These are phyloP conservation scores for Ophidiomyces ophidiicola DNA, from an alignment of 2,329 filamentous ascomycete species.

Conservation along the genomic window DNA sequence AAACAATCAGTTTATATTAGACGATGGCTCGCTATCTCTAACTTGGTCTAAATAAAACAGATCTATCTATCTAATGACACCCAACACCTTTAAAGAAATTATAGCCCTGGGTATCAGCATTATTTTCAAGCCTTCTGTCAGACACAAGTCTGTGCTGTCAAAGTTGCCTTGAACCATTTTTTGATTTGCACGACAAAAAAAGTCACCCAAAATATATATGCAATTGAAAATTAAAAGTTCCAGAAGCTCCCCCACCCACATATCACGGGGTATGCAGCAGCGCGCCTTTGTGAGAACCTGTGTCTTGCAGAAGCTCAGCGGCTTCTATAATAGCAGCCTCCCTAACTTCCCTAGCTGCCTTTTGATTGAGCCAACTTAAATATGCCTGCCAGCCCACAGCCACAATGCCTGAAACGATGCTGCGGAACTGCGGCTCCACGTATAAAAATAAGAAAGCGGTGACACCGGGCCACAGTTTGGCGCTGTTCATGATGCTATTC, in stretches of 20 bases:
- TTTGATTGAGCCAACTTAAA: conserved; percentile 64
- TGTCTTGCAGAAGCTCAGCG: conserved; percentile 10
- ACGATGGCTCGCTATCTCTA: no score
- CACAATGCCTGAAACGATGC: conserved; percentile 64
- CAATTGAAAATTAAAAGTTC: not conserved
- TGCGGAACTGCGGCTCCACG: conserved; percentile 64
- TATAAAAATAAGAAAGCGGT: conserved; percentile 83
- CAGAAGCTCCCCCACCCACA: not conserved
- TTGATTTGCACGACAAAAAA: conserved; percentile 4
- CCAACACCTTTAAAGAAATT: no score
- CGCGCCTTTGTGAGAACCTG: not conserved
- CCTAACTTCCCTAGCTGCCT: conserved; percentile 50
- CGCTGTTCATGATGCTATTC: conserved; percentile 60
- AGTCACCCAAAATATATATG: not conserved
- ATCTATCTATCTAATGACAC: no score
- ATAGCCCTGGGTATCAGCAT: conserved; percentile 1
- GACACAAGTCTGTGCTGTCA: not conserved
- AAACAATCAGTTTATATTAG: no score
- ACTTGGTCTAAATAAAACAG: no score
- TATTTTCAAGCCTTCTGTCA: conserved; percentile 1
- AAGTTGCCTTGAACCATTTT: no score
- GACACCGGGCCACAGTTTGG: conserved; percentile 79
- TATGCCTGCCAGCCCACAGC: conserved; percentile 91
- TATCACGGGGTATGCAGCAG: not conserved
- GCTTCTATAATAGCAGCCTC: conserved; percentile 14